Evolutionary conservation across 495 filamentous ascomycete genomes (phyloP).

Genomic region (Penicillium ucsense): DNA sequence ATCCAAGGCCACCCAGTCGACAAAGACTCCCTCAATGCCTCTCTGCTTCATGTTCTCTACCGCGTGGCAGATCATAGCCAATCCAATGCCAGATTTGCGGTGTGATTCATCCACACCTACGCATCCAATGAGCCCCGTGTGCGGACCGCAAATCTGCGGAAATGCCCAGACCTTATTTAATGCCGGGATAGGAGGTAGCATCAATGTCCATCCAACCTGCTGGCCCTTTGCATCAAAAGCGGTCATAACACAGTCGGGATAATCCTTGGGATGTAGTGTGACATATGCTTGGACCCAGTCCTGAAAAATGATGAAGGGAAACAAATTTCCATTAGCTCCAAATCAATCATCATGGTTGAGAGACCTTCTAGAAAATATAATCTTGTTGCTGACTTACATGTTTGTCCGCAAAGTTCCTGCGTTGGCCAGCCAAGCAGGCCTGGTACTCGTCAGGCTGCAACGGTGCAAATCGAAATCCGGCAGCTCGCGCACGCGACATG

Average conservation of each 20-base stretch:
- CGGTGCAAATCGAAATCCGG: conserved; percentile 32
- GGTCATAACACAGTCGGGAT: conserved; percentile 37
- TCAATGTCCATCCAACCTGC: conserved; percentile 43
- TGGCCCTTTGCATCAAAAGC: conserved; percentile 30
- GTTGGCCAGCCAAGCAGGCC: conserved; percentile 36
- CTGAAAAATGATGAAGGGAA: conserved; percentile 9
- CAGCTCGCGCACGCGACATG: conserved; percentile 21
- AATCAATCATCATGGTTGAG: no score
- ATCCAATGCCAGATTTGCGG: conserved; percentile 34
- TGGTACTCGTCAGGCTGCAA: conserved; percentile 29
- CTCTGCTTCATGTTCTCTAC: conserved; percentile 40
- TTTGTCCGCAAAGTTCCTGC: conserved; percentile 33
- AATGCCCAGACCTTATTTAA: conserved; percentile 36
- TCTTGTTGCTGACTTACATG: conserved; percentile 14
- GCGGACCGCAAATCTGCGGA: conserved; percentile 31
- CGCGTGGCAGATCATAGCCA: conserved; percentile 38
- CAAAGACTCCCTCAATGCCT: conserved; percentile 38
- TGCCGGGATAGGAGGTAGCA: conserved; percentile 25
- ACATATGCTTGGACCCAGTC: conserved; percentile 40
- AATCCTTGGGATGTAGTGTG: conserved; percentile 24
- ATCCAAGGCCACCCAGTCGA: conserved; percentile 41
- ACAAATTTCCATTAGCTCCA: no score
- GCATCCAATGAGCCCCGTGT: conserved; percentile 40
- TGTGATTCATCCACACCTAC: conserved; percentile 37
- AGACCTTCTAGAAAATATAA: background rate